Percentiles rank a stretch among this genome's conserved stretches.
phyloP scores from a whole-genome alignment of 116 monocot species.

The Dioscorea cayenensis region DNA sequence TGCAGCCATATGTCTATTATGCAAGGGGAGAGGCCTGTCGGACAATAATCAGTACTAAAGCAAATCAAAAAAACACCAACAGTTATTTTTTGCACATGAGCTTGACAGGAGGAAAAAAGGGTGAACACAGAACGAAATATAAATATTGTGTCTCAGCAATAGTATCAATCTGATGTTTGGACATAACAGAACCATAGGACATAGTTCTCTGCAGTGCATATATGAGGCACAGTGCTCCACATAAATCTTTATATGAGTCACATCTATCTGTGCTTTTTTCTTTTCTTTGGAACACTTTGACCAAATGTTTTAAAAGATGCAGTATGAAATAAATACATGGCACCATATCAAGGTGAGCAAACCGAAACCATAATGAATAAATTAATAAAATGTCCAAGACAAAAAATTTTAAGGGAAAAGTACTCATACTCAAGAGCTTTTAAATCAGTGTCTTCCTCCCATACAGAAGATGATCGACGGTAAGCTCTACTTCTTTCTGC shows the following conservation, averaged over 20 bases:
- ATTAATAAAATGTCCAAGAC: neutral
- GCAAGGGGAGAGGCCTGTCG: slow-evolving; percentile 85
- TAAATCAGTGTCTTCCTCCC: slow-evolving; percentile 94
- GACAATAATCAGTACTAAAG: neutral
- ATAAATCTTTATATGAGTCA: too few relatives aligned
- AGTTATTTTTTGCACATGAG: neutral
- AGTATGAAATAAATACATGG: too few relatives aligned
- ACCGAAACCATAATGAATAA: neutral
- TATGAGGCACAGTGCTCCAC: too few relatives aligned
- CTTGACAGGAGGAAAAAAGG: too few relatives aligned
- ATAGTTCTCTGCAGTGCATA: too few relatives aligned
- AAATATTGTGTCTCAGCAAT: too few relatives aligned
- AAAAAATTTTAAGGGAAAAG: neutral
- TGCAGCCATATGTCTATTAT: slow-evolving; percentile 75
- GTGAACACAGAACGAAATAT: too few relatives aligned
- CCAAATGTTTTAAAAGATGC: too few relatives aligned
- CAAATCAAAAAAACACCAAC: neutral
- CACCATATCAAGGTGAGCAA: neutral
- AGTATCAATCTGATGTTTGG: too few relatives aligned
- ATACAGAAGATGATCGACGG: slow-evolving; percentile 57
- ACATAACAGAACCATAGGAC: too few relatives aligned
- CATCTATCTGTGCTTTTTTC: too few relatives aligned
- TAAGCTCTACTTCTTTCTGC: slow-evolving; percentile 66
- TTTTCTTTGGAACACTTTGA: too few relatives aligned
- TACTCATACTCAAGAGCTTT: slow-evolving; percentile 77